Conservation (phyloP, 345 rosid genomes). For the Arabidopsis arenosa region DNA sequence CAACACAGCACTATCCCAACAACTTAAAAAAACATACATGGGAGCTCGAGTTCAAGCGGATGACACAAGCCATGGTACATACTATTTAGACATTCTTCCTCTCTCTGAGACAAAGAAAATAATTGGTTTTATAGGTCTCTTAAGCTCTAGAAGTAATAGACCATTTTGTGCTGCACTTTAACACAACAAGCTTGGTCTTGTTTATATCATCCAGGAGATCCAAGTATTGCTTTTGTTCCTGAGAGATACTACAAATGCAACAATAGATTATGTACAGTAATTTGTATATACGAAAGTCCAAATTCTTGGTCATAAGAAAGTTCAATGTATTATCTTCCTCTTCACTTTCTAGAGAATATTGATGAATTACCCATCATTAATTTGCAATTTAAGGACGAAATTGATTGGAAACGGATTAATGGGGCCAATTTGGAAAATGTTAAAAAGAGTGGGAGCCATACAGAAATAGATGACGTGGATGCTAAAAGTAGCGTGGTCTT, state of each 20-base stretch:
- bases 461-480: slow-evolving; percentile 19
- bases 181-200: slow-evolving; percentile 39
- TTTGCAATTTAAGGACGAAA: neutral
- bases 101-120: slow-evolving; percentile 24
- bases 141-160: slow-evolving; percentile 24
- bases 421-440: slow-evolving; percentile 28
- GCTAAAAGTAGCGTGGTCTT: slow-evolving; percentile 20
- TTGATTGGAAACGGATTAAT: neutral
- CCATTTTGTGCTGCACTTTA: slow-evolving; percentile 8
- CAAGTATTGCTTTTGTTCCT: slow-evolving; percentile 1
- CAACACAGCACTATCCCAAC: slow-evolving; percentile 25
- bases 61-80: slow-evolving; percentile 40
- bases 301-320: slow-evolving; percentile 3
- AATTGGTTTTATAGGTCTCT: slow-evolving; percentile 27
- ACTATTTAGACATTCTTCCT: slow-evolving; percentile 34
- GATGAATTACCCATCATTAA: neutral
- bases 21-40: slow-evolving; percentile 22
- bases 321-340: neutral
- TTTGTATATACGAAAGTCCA: slow-evolving; percentile 24
- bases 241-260: slow-evolving; percentile 15
- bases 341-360: neutral
- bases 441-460: neutral
- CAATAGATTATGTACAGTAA: slow-evolving; percentile 26
- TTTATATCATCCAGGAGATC: slow-evolving; percentile 28
- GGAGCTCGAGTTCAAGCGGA: slow-evolving; percentile 8